Conservation (phyloP, 2,329 filamentous ascomycete genomes). For the Exophiala aquamarina region DNA sequence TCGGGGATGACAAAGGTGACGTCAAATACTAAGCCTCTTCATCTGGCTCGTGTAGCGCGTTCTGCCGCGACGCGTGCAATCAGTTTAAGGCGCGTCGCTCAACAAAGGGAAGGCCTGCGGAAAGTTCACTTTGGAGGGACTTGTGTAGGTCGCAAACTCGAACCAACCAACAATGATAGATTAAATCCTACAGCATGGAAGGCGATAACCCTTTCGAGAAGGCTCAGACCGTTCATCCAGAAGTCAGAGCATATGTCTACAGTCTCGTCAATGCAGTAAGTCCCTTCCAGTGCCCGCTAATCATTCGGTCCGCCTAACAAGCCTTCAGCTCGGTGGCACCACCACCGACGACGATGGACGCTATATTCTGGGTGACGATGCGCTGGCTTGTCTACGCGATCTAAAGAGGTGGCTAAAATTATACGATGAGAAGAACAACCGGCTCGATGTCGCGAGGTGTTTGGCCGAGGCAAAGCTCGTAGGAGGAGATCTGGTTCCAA, state of each 20-base stretch:
- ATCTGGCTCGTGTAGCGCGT: too few species aligned
- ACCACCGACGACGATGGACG: slow-evolving; percentile 75
- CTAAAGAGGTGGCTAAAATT: slow-evolving; percentile 93
- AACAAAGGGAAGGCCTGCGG: too few species aligned
- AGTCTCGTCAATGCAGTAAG: slow-evolving; percentile 89
- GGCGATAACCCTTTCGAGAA: slow-evolving; percentile 45
- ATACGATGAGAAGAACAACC: slow-evolving; percentile 89
- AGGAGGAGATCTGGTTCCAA: slow-evolving; percentile 83
- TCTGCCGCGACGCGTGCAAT: too few species aligned
- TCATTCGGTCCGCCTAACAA: slow-evolving; percentile 18
- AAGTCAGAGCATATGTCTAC: slow-evolving; percentile 90
- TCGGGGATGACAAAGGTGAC: too few species aligned
- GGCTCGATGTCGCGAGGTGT: slow-evolving; percentile 91
- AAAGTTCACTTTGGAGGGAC: too few species aligned
- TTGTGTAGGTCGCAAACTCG: neutral
- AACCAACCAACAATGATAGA: slow-evolving; percentile 4
- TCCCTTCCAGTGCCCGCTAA: slow-evolving; percentile 30
- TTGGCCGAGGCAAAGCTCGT: slow-evolving; percentile 91
- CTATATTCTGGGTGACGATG: slow-evolving; percentile 91
- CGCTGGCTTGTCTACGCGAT: slow-evolving; percentile 86
- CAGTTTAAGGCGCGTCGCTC: too few species aligned
- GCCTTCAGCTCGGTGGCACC: slow-evolving; percentile 74
- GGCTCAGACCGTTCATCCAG: slow-evolving; percentile 72
- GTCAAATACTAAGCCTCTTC: too few species aligned
- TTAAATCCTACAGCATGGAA: slow-evolving; percentile 35